These are phyloP conservation scores for Coemansia sp. DNA, from an alignment of 192 early-diverging fungal species.

Conservation along the genomic window DNA sequence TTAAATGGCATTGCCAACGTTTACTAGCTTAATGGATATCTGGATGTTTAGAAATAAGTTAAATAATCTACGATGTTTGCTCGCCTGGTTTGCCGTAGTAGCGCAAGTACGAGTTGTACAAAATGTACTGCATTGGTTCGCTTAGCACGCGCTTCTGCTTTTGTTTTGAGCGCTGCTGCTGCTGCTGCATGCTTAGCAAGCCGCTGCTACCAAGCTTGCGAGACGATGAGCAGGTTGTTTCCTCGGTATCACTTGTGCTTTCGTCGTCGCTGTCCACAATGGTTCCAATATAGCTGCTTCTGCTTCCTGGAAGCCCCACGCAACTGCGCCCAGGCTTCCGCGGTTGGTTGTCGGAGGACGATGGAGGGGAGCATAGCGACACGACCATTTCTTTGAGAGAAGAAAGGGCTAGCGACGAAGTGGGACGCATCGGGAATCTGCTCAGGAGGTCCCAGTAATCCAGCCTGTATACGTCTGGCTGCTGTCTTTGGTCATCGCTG, in stretches of 20 bases:
- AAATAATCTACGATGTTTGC: background rate
- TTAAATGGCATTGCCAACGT: background rate
- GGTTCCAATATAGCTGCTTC: conserved; percentile 5
- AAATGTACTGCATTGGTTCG: conserved; percentile 52
- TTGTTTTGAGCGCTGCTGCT: conserved; percentile 18
- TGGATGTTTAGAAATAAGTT: background rate
- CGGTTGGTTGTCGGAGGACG: background rate
- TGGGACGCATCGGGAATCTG: conserved; percentile 47
- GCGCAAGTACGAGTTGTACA: conserved; percentile 51
- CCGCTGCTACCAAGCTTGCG: background rate
- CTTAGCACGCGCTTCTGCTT: conserved; percentile 41
- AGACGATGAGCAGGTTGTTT: background rate
- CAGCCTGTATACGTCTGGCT: background rate
- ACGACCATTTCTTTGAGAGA: conserved; percentile 41
- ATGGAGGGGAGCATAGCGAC: background rate
- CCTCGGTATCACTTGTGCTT: conserved; percentile 9
- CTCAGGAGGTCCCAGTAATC: conserved; percentile 50
- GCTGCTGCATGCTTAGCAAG: background rate
- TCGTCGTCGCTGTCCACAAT: conserved; percentile 18
- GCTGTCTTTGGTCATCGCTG: background rate
- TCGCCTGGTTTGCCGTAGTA: conserved; percentile 49
- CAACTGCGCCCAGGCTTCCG: background rate
- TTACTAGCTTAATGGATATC: background rate
- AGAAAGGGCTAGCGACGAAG: conserved; percentile 38
- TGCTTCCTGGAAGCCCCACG: conserved; percentile 1